Percentiles rank a stretch among this genome's conserved stretches.
These are phyloP conservation scores for Linum usitatissimum DNA, from an alignment of 345 rosid species.

Conservation along the genomic window DNA sequence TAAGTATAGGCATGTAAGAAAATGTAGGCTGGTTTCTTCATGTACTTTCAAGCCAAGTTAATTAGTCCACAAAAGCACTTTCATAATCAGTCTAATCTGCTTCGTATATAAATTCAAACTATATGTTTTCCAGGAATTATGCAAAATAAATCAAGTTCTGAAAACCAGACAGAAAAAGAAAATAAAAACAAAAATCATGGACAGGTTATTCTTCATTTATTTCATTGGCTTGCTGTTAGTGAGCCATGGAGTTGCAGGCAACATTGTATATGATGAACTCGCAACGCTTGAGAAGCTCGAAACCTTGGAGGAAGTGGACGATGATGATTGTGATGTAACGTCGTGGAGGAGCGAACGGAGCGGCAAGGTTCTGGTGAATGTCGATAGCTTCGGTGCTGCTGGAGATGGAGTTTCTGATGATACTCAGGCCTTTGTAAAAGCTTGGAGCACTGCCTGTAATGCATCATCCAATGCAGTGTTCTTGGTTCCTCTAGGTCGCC, in stretches of 20 bases:
- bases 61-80: conserved; percentile 25
- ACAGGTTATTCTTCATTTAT: conserved; percentile 34
- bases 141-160: conserved; percentile 29
- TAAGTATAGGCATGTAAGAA: conserved; percentile 52
- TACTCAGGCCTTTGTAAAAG: conserved; percentile 17
- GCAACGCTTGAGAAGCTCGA: conserved; percentile 45
- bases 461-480: not conserved
- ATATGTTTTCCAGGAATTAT: conserved; percentile 30
- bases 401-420: conserved; percentile 29
- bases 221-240: conserved; percentile 39
- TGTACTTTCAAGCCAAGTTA: conserved; percentile 95
- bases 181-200: conserved; percentile 29
- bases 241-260: conserved; percentile 41
- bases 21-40: conserved; percentile 38
- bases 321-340: conserved; percentile 29
- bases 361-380: conserved; percentile 53
- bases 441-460: not conserved
- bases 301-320: conserved; percentile 40
- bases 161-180: conserved; percentile 15
- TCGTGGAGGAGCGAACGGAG: conserved; percentile 48
- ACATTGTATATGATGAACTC: conserved; percentile 26
- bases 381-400: conserved; percentile 27
- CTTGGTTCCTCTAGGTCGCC: conserved; percentile 30
- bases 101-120: conserved; percentile 38
- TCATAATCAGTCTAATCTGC: conserved; percentile 35